Evolutionary conservation across 140 eudicot species (phyloP), one percentile per base, ranked within the genome.

Genomic region (Bidens hawaiensis): DNA sequence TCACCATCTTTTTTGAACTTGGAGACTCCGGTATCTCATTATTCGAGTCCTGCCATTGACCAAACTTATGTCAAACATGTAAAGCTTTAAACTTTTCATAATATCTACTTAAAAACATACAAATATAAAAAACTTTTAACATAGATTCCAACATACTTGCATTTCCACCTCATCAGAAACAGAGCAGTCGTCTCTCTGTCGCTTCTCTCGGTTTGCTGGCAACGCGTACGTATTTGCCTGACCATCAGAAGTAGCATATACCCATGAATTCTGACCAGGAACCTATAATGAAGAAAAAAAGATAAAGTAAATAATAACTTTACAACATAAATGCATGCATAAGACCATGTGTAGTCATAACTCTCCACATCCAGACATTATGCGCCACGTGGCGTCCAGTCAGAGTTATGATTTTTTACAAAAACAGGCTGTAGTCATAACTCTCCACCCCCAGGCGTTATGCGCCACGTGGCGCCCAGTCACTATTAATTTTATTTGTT

Each of bases 1-100:
- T 80, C 61, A 87, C 98, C 98, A 84, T 80, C 81, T 76, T 91
- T 54, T 91, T 91, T 9, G 80, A 50, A 63, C 72, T 30, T 49
- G 96, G 86, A 60, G 88, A 84, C 68, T 42, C 75, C 23, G 31
- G 74, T 33, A 73, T 18, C 64, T 64, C 83, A 36, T 46, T 55
- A 66, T 28, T 64, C 17, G 79, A 12, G 19, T 66, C 91, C 96
- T 87, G 69, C 16, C n/a, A n/a, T n/a, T n/a, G n/a, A n/a, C n/a
- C n/a, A n/a, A n/a, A n/a, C n/a, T n/a, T n/a, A n/a, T 8, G 42
- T 66, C 40, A 74, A 34, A n/a, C 41, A 57, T 48, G 53, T 6
- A 14, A 56, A 65, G 45, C 40, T 9, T 46, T 36, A 14, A 57
- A 13, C 43, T 26, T 65, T 64, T 27, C 17, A 53, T 22, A 15